Percentiles rank a stretch among this genome's conserved stretches.
phyloP scores from a whole-genome alignment of 2,329 filamentous ascomycete species.

The Fusarium succisae region DNA sequence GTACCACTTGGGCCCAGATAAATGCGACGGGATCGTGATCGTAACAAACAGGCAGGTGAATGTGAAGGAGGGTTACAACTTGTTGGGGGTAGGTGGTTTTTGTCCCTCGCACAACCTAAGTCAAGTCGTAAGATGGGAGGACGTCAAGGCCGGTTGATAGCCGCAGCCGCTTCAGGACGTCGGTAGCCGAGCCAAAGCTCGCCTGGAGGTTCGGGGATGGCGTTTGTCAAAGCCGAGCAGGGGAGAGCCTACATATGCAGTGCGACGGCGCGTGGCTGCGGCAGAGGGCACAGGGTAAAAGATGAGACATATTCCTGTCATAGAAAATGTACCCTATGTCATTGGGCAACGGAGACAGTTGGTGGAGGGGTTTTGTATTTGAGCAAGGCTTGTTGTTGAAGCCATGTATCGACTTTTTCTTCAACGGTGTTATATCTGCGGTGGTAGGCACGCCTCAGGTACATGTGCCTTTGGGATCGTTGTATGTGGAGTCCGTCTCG shows the following conservation, averaged over 20 bases:
- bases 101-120: conserved; percentile 20
- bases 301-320: conserved; percentile 40
- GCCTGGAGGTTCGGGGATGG: conserved; percentile 36
- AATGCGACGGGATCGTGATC: conserved; percentile 15
- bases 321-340: conserved; percentile 9
- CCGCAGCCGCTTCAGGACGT: conserved; percentile 27
- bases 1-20: neutral
- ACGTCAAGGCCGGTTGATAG: conserved; percentile 14
- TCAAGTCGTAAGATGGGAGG: conserved; percentile 33
- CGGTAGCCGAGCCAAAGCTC: conserved; percentile 42
- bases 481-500: conserved; percentile 16
- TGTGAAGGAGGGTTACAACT: conserved; percentile 7
- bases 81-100: conserved; percentile 40
- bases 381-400: conserved; percentile 21
- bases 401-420: conserved; percentile 1
- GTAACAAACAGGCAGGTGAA: conserved; percentile 16
- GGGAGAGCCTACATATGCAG: conserved; percentile 17
- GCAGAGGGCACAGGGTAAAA: neutral
- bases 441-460: neutral
- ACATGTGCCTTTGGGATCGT: neutral
- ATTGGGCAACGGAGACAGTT: conserved; percentile 21
- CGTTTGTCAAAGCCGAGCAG: conserved; percentile 34
- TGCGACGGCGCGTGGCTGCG: conserved; percentile 18
- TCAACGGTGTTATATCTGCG: conserved; percentile 4
- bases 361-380: conserved; percentile 5